phyloP scores from a whole-genome alignment of 805 yeast genomes.

The Priceomyces castillae region DNA sequence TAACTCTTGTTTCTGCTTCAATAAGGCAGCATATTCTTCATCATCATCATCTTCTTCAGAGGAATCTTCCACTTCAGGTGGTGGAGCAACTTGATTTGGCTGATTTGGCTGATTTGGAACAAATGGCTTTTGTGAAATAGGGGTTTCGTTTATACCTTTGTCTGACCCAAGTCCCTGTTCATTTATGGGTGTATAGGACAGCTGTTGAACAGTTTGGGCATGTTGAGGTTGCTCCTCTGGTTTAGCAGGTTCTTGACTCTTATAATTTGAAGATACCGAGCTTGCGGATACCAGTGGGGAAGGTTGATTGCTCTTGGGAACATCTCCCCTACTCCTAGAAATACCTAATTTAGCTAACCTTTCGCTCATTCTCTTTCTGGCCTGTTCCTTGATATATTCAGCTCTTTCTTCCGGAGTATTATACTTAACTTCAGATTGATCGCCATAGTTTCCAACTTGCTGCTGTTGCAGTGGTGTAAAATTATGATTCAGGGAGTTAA shows the following conservation, averaged over 20 bases:
- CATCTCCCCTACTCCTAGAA: conserved; percentile 33
- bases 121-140: background rate
- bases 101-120: background rate
- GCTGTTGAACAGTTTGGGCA: background rate
- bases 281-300: background rate
- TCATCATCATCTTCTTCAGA: conserved; percentile 41
- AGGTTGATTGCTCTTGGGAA: background rate
- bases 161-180: too few species aligned
- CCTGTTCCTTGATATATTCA: conserved; percentile 77
- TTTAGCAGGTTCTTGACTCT: background rate
- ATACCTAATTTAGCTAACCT: conserved; percentile 80
- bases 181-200: too few species aligned
- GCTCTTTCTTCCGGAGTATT: conserved; percentile 66
- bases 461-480: background rate
- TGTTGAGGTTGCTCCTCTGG: background rate
- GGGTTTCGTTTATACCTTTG: conserved; percentile 6
- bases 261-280: background rate
- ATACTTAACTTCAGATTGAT: conserved; percentile 16
- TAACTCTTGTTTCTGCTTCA: conserved; percentile 41
- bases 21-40: conserved; percentile 48
- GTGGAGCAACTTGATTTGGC: background rate
- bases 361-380: conserved; percentile 75
- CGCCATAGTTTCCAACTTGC: background rate
- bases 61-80: conserved; percentile 13
- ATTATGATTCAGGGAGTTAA: background rate